A percentile compares a stretch with the other conserved stretches of the same genome.
These are phyloP conservation scores for Coleophoma eucalyptorum DNA, from an alignment of 2,329 filamentous ascomycete genomes.

Conservation along the genomic window DNA sequence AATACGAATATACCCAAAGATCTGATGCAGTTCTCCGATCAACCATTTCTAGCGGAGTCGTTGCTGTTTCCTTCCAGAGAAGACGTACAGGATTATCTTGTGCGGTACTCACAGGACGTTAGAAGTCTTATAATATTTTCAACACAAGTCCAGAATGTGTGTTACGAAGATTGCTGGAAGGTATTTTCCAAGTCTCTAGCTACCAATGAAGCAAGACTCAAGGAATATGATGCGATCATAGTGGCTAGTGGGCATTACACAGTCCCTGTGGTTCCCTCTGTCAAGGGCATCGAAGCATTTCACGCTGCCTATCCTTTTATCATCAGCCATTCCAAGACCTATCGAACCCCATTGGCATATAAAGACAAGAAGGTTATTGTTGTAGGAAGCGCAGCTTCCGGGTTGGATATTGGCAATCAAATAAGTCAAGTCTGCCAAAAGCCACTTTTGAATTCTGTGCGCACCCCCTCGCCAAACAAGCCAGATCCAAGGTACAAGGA, in stretches of 20 bases:
- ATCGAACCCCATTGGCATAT: conserved; percentile 63
- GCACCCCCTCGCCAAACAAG: conserved; percentile 40
- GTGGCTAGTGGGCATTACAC: conserved; percentile 74
- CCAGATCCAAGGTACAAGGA: conserved; percentile 30
- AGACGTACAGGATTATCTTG: conserved; percentile 69
- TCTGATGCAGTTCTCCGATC: conserved; percentile 77
- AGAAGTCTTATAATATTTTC: conserved; percentile 65
- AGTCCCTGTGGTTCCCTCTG: conserved; percentile 62
- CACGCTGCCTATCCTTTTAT: conserved; percentile 52
- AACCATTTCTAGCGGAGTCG: conserved; percentile 57
- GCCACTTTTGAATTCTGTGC: conserved; percentile 64
- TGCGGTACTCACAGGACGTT: conserved; percentile 63
- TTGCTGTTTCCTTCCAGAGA: conserved; percentile 73
- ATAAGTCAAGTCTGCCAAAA: conserved; percentile 57
- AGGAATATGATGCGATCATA: conserved; percentile 64
- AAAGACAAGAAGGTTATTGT: conserved; percentile 71
- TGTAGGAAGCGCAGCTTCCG: conserved; percentile 81
- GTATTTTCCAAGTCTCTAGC: conserved; percentile 22
- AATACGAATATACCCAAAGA: conserved; percentile 83
- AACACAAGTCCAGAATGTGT: conserved; percentile 63
- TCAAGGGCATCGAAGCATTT: conserved; percentile 57
- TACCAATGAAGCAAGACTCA: conserved; percentile 14
- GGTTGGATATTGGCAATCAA: conserved; percentile 77
- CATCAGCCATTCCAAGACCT: conserved; percentile 77
- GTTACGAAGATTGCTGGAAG: conserved; percentile 53